phyloP scores from a whole-genome alignment of 192 early-diverging fungal species.

The Coemansia aciculifera region DNA sequence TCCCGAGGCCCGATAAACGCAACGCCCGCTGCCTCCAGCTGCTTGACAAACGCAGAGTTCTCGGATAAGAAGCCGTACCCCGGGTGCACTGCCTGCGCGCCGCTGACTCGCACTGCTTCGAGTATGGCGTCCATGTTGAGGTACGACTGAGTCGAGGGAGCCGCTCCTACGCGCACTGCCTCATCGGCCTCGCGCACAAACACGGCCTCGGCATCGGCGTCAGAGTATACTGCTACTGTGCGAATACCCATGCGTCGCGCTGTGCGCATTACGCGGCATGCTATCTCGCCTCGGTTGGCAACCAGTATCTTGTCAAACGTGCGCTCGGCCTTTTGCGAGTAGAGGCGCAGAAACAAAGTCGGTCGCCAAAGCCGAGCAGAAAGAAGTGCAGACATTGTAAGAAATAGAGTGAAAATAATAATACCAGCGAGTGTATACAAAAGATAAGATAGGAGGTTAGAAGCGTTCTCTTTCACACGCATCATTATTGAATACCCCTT shows the following conservation, averaged over 20 bases:
- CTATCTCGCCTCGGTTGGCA: constrained; percentile 96
- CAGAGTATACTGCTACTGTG: constrained; percentile 93
- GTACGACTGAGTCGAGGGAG: constrained; percentile 79
- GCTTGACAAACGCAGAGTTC: constrained; percentile 78
- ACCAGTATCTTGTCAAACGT: constrained; percentile 90
- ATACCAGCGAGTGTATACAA: too few species aligned
- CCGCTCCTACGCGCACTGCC: constrained; percentile 78
- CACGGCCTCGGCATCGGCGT: constrained; percentile 82
- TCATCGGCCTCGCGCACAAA: constrained; percentile 91
- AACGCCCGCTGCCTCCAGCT: constrained; percentile 70
- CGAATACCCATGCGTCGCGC: constrained; percentile 92
- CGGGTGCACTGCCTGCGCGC: constrained; percentile 91
- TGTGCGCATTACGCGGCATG: constrained; percentile 87
- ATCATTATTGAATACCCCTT: not conserved
- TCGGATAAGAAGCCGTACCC: constrained; percentile 97
- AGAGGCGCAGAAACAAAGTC: not conserved
- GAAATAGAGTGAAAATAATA: not conserved
- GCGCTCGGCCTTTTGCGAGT: not conserved
- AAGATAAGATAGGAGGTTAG: not conserved
- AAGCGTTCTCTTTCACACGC: not conserved
- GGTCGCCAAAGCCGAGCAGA: not conserved
- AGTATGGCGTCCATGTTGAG: constrained; percentile 79
- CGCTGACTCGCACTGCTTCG: constrained; percentile 69
- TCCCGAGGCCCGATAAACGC: constrained; percentile 73
- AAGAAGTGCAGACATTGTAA: not conserved